phyloP scores from a whole-genome alignment of 306 rosid species.

The Inga leiocalycina region DNA sequence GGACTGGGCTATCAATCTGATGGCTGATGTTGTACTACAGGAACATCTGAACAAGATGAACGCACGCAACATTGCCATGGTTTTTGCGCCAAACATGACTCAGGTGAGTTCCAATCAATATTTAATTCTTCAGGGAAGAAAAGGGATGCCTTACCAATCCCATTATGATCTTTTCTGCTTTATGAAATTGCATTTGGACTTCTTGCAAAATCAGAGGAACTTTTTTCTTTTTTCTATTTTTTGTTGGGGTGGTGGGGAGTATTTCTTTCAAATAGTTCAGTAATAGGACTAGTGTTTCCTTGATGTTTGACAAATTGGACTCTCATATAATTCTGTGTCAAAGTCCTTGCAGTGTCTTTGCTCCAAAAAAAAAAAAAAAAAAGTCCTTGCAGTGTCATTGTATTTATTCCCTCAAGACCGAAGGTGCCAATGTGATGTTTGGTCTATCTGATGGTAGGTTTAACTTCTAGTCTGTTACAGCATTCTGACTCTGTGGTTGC shows the following conservation, averaged over 20 bases:
- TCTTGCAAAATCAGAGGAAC: not conserved
- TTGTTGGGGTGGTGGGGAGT: too few species aligned
- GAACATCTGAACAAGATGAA: conserved; percentile 90
- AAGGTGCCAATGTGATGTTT: not conserved
- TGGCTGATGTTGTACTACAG: conserved; percentile 87
- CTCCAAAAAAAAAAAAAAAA: too few species aligned
- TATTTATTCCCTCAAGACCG: not conserved
- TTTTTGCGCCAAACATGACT: conserved; percentile 99
- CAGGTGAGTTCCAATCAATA: conserved; percentile 51
- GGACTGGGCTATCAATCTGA: conserved; percentile 92
- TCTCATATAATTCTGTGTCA: not conserved
- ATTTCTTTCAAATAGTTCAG: not conserved
- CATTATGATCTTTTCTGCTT: not conserved
- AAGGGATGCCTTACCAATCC: not conserved
- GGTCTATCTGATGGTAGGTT: conserved; percentile 9
- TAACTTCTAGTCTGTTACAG: not conserved
- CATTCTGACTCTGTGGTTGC: conserved; percentile 38
- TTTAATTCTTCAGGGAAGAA: not conserved
- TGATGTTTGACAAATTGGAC: too few species aligned
- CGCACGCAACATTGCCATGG: conserved; percentile 86
- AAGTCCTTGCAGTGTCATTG: not conserved
- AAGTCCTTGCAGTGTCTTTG: not conserved
- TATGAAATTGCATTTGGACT: conserved; percentile 3
- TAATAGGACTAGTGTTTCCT: not conserved
- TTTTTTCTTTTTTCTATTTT: not conserved